These are phyloP conservation scores for Ascochyta clinopodiicola DNA, from an alignment of 2,329 filamentous ascomycete genomes.

Conservation along the genomic window DNA sequence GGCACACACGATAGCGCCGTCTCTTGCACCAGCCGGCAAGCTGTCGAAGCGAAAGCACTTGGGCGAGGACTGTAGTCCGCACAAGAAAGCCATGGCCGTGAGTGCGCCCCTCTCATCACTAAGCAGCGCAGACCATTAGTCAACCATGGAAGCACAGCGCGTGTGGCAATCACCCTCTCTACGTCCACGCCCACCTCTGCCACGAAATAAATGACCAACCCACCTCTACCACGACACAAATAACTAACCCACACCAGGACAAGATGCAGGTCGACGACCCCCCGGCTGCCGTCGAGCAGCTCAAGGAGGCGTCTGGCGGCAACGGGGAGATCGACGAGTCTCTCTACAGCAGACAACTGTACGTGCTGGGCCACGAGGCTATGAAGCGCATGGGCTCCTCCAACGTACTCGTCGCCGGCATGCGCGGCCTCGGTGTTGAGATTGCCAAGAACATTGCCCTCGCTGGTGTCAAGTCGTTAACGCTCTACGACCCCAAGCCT, in stretches of 20 bases:
- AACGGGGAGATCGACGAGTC: constrained; percentile 72
- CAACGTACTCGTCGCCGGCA: constrained; percentile 87
- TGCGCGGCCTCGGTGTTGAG: constrained; percentile 95
- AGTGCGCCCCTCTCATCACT: constrained; percentile 24
- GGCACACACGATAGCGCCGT: constrained; percentile 32
- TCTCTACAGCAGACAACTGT: constrained; percentile 71
- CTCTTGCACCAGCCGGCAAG: constrained; percentile 44
- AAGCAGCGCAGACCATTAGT: constrained; percentile 27
- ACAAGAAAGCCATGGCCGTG: constrained; percentile 52
- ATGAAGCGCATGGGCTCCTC: constrained; percentile 99
- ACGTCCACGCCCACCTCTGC: background rate
- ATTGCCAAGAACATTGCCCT: constrained; percentile 99
- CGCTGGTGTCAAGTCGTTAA: constrained; percentile 96
- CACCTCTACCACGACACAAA: constrained; percentile 3
- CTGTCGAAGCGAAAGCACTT: constrained; percentile 52
- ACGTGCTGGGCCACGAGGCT: constrained; percentile 77
- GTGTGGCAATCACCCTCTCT: constrained; percentile 12
- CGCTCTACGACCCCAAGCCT: constrained; percentile 87
- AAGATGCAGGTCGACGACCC: constrained; percentile 69
- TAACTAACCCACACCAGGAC: constrained; percentile 50
- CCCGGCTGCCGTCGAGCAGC: constrained; percentile 63
- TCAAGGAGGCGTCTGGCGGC: constrained; percentile 55
- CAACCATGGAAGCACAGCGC: constrained; percentile 21
- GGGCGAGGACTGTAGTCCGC: constrained; percentile 48
- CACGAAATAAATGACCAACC: constrained; percentile 14